These are phyloP conservation scores for Fusarium temperatum DNA, from an alignment of 2,329 filamentous ascomycete species.

Conservation along the genomic window DNA sequence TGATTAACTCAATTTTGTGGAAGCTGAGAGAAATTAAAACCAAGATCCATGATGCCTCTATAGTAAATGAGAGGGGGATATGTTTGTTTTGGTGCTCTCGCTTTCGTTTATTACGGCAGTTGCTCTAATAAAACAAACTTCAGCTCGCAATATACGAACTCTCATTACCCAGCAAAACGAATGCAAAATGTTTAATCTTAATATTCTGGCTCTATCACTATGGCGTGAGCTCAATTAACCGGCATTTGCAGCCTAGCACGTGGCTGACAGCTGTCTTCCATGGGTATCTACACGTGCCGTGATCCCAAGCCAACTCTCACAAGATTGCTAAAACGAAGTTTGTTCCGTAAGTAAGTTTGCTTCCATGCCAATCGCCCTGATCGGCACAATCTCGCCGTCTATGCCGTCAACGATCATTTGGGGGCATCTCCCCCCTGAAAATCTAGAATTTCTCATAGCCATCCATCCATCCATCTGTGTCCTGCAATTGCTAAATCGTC, in stretches of 20 bases:
- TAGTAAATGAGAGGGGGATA: not conserved
- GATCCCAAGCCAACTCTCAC: conserved; percentile 15
- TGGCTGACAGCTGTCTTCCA: conserved; percentile 27
- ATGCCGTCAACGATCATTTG: not conserved
- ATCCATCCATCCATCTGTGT: not conserved
- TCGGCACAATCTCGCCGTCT: conserved; percentile 1
- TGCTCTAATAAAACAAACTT: not conserved
- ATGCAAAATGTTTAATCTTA: not conserved
- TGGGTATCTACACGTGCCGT: conserved; percentile 20
- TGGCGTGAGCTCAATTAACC: conserved; percentile 10
- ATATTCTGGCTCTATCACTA: not conserved
- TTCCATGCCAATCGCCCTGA: conserved; percentile 2
- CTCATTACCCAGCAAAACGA: not conserved
- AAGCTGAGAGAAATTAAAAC: not conserved
- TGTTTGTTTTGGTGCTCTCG: not conserved
- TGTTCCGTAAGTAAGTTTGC: conserved; percentile 1
- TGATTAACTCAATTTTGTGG: not conserved
- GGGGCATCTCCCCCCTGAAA: not conserved
- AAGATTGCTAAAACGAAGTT: conserved; percentile 11
- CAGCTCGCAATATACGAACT: not conserved
- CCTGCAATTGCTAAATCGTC: conserved; percentile 4
- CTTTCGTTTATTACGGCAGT: not conserved
- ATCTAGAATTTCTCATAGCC: not conserved
- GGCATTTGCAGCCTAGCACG: conserved; percentile 18
- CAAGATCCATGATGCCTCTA: not conserved